Percentiles rank a stretch among this genome's conserved stretches.
Conservation (phyloP, 108 stramenopile species). For the Cyclostephanos tholiformis region DNA sequence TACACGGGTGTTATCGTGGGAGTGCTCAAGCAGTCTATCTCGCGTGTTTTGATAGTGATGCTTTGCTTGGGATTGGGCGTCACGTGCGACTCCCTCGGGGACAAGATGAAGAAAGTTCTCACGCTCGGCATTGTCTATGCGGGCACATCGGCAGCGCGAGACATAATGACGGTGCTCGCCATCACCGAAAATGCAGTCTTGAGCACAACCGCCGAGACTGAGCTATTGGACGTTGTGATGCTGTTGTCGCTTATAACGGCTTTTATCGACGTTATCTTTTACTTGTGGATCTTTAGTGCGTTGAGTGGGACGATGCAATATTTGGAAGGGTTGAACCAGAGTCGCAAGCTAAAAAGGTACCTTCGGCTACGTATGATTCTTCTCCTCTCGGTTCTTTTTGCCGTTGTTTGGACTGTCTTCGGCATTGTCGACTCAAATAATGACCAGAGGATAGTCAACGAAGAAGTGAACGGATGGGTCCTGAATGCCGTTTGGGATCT, state of each 20-base stretch:
- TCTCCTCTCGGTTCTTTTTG: conserved; percentile 80
- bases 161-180: conserved; percentile 74
- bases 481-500: conserved; percentile 75
- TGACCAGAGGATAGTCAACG: conserved; percentile 63
- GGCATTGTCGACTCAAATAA: conserved; percentile 74
- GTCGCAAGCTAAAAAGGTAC: conserved; percentile 72
- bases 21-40: conserved; percentile 77
- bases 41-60: conserved; percentile 81
- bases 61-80: conserved; percentile 87
- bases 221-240: conserved; percentile 74
- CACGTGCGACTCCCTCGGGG: conserved; percentile 72
- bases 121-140: conserved; percentile 68
- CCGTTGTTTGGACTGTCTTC: conserved; percentile 80
- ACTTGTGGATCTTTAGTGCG: conserved; percentile 86
- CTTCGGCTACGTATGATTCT: conserved; percentile 77
- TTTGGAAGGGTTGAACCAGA: conserved; percentile 83
- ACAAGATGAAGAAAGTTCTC: conserved; percentile 67
- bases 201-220: conserved; percentile 60
- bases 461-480: conserved; percentile 72
- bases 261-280: conserved; percentile 74
- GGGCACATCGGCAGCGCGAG: conserved; percentile 56
- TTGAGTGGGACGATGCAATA: conserved; percentile 83
- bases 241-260: conserved; percentile 69
- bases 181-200: conserved; percentile 73
- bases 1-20: conserved; percentile 78